phyloP scores from a whole-genome alignment of 2,329 filamentous ascomycete species.

The Neofusicoccum sp. region DNA sequence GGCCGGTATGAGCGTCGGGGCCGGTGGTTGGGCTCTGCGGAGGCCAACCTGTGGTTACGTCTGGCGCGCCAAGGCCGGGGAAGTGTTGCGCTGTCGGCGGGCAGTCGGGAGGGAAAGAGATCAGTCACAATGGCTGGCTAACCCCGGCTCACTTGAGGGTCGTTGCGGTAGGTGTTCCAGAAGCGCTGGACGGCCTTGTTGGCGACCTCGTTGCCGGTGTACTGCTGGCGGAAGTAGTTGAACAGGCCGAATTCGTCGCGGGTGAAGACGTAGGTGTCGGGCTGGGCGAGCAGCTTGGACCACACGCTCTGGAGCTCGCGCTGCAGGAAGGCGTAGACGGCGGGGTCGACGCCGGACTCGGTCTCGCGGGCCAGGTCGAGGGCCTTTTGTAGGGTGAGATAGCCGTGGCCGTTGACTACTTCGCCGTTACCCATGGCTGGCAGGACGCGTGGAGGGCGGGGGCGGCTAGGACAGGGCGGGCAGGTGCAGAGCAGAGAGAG shows the following conservation, averaged over 20 bases:
- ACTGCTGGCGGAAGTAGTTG: constrained; percentile 76
- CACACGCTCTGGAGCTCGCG: constrained; percentile 59
- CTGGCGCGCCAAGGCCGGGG: background rate
- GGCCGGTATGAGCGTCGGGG: background rate
- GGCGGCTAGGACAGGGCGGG: constrained; percentile 28
- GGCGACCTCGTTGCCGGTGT: constrained; percentile 52
- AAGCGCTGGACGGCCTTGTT: constrained; percentile 56
- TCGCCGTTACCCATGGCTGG: constrained; percentile 41
- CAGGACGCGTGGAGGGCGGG: background rate
- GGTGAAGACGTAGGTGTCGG: constrained; percentile 69
- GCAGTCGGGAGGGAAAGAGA: constrained; percentile 7
- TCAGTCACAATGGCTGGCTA: constrained; percentile 9
- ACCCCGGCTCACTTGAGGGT: constrained; percentile 2
- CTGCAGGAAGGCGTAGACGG: constrained; percentile 65
- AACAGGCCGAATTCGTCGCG: constrained; percentile 80
- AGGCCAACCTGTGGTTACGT: background rate
- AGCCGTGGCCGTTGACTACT: constrained; percentile 40
- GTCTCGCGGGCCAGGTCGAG: constrained; percentile 74
- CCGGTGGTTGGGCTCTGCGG: background rate
- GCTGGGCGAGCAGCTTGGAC: constrained; percentile 63
- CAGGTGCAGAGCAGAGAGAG: constrained; percentile 21
- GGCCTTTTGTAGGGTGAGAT: constrained; percentile 61
- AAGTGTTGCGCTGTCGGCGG: constrained; percentile 3
- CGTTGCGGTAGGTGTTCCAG: constrained; percentile 50
- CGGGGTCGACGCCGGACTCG: constrained; percentile 64